phyloP scores from a whole-genome alignment of 495 filamentous ascomycete species.

The Polyplosphaeria fusca region DNA sequence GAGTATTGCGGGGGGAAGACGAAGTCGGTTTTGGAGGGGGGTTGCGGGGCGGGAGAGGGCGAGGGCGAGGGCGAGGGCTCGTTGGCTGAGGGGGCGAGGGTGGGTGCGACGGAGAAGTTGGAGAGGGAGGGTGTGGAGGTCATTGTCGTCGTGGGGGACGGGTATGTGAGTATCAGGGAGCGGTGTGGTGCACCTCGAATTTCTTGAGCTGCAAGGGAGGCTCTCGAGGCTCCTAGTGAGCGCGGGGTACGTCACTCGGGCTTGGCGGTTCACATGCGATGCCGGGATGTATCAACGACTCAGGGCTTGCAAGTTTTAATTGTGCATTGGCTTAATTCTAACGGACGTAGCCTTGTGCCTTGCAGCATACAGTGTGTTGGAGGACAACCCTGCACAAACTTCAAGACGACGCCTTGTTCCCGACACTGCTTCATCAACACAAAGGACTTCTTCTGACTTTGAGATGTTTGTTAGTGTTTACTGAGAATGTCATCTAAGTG shows the following conservation, averaged over 20 bases:
- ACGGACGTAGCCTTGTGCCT: too few species aligned
- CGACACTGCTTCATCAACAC: too few species aligned
- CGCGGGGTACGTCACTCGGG: constrained; percentile 1
- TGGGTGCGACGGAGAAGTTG: not conserved
- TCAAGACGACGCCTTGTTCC: too few species aligned
- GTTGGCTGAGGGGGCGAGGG: not conserved
- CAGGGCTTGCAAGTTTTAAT: too few species aligned
- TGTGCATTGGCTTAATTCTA: too few species aligned
- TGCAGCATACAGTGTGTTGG: too few species aligned
- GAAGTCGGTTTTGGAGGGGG: constrained; percentile 18
- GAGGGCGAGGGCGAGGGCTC: not conserved
- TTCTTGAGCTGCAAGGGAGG: too few species aligned
- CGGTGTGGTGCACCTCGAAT: not conserved
- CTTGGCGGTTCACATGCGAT: constrained; percentile 1
- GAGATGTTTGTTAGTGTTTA: too few species aligned
- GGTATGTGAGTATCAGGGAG: not conserved
- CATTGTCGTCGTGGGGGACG: constrained; percentile 1
- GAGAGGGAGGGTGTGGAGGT: not conserved
- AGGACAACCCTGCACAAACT: too few species aligned
- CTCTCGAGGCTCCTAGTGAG: too few species aligned
- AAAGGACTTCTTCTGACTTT: too few species aligned
- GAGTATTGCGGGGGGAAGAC: constrained; percentile 46
- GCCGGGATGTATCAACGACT: too few species aligned
- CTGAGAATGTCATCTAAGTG: not conserved
- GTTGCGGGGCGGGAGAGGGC: not conserved